Evolutionary conservation across 768 basidiomycete species (phyloP), one percentile per base, ranked within the genome.

Genomic region (Podaxis carcinomalis): DNA sequence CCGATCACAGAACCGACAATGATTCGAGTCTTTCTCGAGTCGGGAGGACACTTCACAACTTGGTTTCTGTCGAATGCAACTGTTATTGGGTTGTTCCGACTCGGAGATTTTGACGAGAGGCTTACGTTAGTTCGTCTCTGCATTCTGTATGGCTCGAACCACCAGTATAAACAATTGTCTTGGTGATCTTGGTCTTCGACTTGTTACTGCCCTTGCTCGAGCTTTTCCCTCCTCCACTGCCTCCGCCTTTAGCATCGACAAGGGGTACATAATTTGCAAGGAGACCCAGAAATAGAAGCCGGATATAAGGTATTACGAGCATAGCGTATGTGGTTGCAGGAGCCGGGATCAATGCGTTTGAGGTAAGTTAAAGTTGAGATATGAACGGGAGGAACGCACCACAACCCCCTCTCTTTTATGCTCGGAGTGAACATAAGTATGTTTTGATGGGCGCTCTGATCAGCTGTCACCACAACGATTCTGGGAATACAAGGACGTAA

Each of bases 1-100:
- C 52, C 51, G 14, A 63, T n/a, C 19, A 63, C 62, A 40, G 46
- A 44, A 13, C 42, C 54, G 9, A 36, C 53, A 47, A 63, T 63
- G 16, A 59, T 59, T 9, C n/a, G 21, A 39, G 36, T 27, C 36
- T 37, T 51, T 3, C 32, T 59, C n/a, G 16, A 6, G 27, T 56
- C 47, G 3, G 32, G 4, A 11, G 62, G 62, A 46, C 62, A 63
- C n/a, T 21, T 28, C 16, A 52, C 57, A 44, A 57, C 27, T 46
- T 59, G n/a, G 11, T 59, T 51, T 36, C 56, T 58, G 21, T 13
- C 4, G 51, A 49, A 27, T 37, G 16, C n/a, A 49, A n/a, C 23
- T 14, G 25, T 42, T 57, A 52, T n/a, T 62, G 52, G 39, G 5
- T 37, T 64, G 54, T 57, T 63, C 25, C 9, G 32, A 32, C 32